These are phyloP conservation scores for Sporothrix sp. DNA, from an alignment of 2,329 filamentous ascomycete species.

Conservation along the genomic window DNA sequence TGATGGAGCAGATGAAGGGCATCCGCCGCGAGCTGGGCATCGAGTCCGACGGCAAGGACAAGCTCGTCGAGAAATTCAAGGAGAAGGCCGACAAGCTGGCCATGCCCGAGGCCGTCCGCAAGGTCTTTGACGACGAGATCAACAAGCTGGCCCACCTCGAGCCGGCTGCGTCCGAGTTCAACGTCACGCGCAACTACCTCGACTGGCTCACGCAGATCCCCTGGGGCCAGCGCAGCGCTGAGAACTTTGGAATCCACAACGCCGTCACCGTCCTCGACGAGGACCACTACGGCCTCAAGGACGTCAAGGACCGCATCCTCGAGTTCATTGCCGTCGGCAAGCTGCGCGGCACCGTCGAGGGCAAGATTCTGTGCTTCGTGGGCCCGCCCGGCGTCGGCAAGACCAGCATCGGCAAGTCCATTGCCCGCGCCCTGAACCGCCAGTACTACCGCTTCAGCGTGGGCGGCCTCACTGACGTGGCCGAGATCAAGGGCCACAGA, in stretches of 20 bases:
- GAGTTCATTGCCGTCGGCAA: conserved; percentile 99
- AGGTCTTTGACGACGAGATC: conserved; percentile 96
- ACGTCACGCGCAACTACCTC: conserved; percentile 94
- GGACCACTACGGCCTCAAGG: conserved; percentile 92
- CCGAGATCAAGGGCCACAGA: conserved; percentile 96
- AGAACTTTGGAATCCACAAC: conserved; percentile 93
- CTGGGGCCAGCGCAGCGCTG: conserved; percentile 88
- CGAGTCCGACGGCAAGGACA: conserved; percentile 96
- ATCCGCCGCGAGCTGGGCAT: conserved; percentile 92
- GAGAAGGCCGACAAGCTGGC: conserved; percentile 88
- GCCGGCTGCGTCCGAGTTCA: conserved; percentile 93
- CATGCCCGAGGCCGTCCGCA: conserved; percentile 94
- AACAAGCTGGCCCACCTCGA: conserved; percentile 95
- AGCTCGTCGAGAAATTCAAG: conserved; percentile 93
- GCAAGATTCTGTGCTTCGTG: conserved; percentile 96
- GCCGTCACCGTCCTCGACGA: conserved; percentile 86
- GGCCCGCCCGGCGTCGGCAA: conserved; percentile 96
- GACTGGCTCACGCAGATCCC: conserved; percentile 98
- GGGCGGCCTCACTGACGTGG: conserved; percentile 90
- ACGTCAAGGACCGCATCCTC: conserved; percentile 95
- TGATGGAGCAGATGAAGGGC: conserved; percentile 99
- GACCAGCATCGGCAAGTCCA: conserved; percentile 97
- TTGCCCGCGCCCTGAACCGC: conserved; percentile 84
- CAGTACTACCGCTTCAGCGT: conserved; percentile 99
- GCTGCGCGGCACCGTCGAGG: conserved; percentile 90